Evolutionary conservation across 768 basidiomycete species (phyloP).

Genomic region (Hortiboletus flavorubellus): DNA sequence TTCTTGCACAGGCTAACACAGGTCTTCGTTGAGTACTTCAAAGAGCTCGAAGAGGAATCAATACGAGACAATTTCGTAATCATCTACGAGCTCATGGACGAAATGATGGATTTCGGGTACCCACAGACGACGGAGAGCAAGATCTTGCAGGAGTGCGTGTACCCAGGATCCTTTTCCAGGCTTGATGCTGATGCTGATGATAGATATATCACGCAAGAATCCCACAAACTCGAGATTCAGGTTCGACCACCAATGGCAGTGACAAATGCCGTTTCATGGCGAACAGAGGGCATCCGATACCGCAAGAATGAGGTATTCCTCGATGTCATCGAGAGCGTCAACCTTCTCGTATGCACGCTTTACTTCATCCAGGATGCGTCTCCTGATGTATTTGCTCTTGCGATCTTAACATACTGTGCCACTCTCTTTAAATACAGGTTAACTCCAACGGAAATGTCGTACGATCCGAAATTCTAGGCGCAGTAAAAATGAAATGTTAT

Average conservation of each 20-base stretch:
- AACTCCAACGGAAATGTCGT: slow-evolving; percentile 97
- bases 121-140: slow-evolving; percentile 99
- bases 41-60: slow-evolving; percentile 98
- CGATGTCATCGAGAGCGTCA: slow-evolving; percentile 97
- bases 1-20: slow-evolving; percentile 92
- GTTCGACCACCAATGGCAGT: slow-evolving; percentile 94
- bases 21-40: slow-evolving; percentile 98
- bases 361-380: neutral
- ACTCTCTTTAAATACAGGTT: slow-evolving; percentile 52
- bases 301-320: slow-evolving; percentile 99
- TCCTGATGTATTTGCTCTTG: neutral
- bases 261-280: slow-evolving; percentile 98
- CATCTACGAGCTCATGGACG: slow-evolving; percentile 97
- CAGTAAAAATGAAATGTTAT: slow-evolving; percentile 99
- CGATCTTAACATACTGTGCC: neutral
- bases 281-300: slow-evolving; percentile 95
- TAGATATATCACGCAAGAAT: slow-evolving; percentile 98
- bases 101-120: slow-evolving; percentile 99
- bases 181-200: neutral
- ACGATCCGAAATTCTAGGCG: slow-evolving; percentile 95
- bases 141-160: slow-evolving; percentile 88
- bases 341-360: slow-evolving; percentile 69
- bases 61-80: slow-evolving; percentile 99
- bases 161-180: neutral
- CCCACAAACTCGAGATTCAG: slow-evolving; percentile 93